phyloP scores from a whole-genome alignment of 768 basidiomycete species.

The Sistotremastrum suecicum region DNA sequence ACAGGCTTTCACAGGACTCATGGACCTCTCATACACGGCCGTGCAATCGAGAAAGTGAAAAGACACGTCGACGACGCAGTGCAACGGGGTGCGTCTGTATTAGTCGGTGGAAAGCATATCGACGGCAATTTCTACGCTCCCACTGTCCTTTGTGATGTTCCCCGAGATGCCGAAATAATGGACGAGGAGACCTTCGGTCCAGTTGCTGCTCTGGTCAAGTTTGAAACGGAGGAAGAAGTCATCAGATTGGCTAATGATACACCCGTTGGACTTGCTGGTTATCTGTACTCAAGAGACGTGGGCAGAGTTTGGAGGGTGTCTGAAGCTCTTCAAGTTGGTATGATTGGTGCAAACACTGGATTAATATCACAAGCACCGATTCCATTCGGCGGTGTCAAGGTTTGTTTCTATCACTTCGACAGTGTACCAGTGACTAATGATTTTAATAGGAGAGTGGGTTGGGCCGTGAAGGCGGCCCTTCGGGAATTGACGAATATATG shows the following conservation, averaged over 20 bases:
- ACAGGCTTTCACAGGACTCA: constrained; percentile 52
- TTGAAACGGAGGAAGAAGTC: constrained; percentile 91
- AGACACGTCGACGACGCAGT: constrained; percentile 84
- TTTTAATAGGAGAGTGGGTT: constrained; percentile 10
- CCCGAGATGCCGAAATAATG: constrained; percentile 46
- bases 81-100: constrained; percentile 68
- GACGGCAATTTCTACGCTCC: constrained; percentile 64
- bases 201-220: constrained; percentile 73
- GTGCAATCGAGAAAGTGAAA: constrained; percentile 75
- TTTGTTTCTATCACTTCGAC: constrained; percentile 4
- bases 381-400: constrained; percentile 82
- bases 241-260: constrained; percentile 72
- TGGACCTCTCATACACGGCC: constrained; percentile 84
- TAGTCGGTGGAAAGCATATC: constrained; percentile 73
- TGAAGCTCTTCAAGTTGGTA: constrained; percentile 88
- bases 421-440: constrained; percentile 10
- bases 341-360: constrained; percentile 78
- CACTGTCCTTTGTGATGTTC: constrained; percentile 81
- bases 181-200: constrained; percentile 94
- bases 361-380: constrained; percentile 63
- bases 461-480: constrained; percentile 70
- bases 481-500: constrained; percentile 86
- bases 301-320: constrained; percentile 90
- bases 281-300: constrained; percentile 82
- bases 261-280: constrained; percentile 81